phyloP scores from a whole-genome alignment of 345 rosid genomes.

The Rubroshorea leprosula region DNA sequence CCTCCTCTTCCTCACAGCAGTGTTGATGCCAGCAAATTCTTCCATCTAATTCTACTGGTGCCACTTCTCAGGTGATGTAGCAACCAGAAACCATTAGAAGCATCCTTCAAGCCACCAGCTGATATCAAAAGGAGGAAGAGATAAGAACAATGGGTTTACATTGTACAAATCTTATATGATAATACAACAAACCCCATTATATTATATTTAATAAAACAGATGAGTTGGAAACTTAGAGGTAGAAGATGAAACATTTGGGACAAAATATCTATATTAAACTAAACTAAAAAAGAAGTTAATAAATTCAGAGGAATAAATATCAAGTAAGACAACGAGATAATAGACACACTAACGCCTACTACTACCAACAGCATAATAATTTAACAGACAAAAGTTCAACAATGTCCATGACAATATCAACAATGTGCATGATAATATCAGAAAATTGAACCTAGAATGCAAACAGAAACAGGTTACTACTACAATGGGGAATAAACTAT shows the following conservation, averaged over 20 bases:
- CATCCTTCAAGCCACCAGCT: neutral
- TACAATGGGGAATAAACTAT: neutral
- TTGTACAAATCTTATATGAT: neutral
- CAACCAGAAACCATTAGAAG: neutral
- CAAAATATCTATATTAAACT: neutral
- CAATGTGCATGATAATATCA: conserved; percentile 1
- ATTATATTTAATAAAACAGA: too few species aligned
- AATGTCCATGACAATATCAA: neutral
- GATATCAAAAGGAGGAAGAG: neutral
- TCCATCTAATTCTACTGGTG: neutral
- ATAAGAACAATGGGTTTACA: neutral
- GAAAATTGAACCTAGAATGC: neutral
- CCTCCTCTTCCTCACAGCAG: conserved; percentile 67
- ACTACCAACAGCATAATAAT: neutral
- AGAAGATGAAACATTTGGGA: too few species aligned
- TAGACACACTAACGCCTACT: neutral
- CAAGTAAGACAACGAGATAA: neutral
- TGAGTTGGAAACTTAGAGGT: too few species aligned
- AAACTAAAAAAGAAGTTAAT: neutral
- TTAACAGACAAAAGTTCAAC: neutral
- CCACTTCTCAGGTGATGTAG: conserved; percentile 10
- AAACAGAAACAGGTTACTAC: too few species aligned
- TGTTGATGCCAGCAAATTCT: conserved; percentile 30
- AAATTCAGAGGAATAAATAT: neutral
- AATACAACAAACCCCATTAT: too few species aligned